Evolutionary conservation across 1,139 yeast species (phyloP), one percentile per base, ranked within the genome.

Genomic region (Blastobotrys arbuscula): DNA sequence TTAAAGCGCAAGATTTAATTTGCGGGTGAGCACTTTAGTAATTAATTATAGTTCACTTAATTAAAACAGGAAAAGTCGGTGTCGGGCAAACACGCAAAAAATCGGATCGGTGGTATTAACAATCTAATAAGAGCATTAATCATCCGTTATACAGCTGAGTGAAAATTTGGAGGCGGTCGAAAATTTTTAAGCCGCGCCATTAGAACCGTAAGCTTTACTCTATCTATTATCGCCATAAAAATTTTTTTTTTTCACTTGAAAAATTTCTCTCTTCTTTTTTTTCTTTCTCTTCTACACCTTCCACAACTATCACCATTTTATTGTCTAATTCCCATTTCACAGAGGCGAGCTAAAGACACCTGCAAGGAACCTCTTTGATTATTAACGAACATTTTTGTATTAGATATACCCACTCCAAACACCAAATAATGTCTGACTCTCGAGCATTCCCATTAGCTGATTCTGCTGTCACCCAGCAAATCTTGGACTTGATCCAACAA

Each of bases 381-480:
- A 16, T 24, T 8, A 21, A n/a, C 23, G 23, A 23, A 20, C n/a
- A n/a, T n/a, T n/a, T n/a, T n/a, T n/a, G n/a, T n/a, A n/a, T n/a
- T n/a, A n/a, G n/a, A n/a, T n/a, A n/a, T n/a, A n/a, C n/a, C n/a
- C n/a, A n/a, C n/a, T n/a, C n/a, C n/a, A n/a, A n/a, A n/a, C 24
- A 38, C 26, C 18, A 23, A 35, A 50, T 39, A 31, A 65, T 64
- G 67, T 61, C 69, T 42, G 72, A 70, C 60, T 65, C 73, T 51
- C 63, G 68, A 73, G 99, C 99, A 59, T 94, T 94, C 77, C 99
- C 99, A 69, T 81, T 94, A 69, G 97, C 99, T 63, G 97, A 92
- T 70, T 84, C 96, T 58, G 90, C 84, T 60, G 80, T 94, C 65
- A 78, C 96, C 60, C 97, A 92, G 76, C 97, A 92, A 76, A 92